phyloP scores from a whole-genome alignment of 1,284 basidiomycete genomes.

The Pholiota adiposa region DNA sequence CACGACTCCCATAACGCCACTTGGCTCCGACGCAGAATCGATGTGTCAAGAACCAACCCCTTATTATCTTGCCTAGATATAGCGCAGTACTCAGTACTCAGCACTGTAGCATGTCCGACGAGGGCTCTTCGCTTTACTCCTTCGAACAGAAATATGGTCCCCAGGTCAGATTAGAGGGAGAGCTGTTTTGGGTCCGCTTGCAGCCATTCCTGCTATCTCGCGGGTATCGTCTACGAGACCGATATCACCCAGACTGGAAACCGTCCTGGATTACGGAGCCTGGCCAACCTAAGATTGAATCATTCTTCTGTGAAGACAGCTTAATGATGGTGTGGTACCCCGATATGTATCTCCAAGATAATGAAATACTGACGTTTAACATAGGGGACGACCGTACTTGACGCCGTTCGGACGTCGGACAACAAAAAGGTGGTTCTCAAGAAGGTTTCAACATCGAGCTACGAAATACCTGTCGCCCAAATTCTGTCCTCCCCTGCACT shows the following conservation, averaged over 20 bases:
- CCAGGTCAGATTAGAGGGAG: no score
- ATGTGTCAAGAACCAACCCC: no score
- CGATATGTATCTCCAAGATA: not conserved
- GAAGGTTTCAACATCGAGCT: not conserved
- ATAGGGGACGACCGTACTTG: no score
- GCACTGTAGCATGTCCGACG: no score
- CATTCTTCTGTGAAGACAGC: not conserved
- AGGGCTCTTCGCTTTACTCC: no score
- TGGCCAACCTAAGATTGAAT: not conserved
- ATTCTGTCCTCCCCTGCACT: not conserved
- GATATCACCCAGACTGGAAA: not conserved
- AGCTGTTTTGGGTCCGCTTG: not conserved
- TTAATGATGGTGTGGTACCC: no score
- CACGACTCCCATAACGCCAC: no score
- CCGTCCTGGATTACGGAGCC: not conserved
- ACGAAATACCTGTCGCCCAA: conserved; percentile 6
- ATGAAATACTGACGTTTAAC: not conserved
- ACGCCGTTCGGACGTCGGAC: conserved; percentile 8
- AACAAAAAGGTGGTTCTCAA: conserved; percentile 8
- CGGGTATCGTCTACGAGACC: not conserved
- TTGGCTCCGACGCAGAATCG: no score
- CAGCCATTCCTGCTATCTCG: not conserved
- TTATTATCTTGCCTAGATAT: no score
- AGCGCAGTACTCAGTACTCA: no score
- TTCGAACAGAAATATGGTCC: no score